phyloP scores from a whole-genome alignment of 176 grass and related monocot genomes.

The Musa troglodytarum region DNA sequence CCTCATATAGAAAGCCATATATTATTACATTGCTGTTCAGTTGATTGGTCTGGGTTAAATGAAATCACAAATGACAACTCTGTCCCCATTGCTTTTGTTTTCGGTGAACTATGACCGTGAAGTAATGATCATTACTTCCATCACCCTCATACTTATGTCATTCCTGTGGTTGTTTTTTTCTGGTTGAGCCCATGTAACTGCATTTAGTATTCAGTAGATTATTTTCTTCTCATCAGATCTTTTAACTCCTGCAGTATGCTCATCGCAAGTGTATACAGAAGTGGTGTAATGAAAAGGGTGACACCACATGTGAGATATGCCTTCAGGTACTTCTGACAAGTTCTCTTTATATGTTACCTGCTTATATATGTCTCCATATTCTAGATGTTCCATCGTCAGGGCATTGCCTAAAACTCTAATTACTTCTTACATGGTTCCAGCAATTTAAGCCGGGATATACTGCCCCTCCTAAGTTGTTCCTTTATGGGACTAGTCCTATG shows the following conservation, averaged over 20 bases:
- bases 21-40: not conserved
- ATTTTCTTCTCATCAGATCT: conserved; percentile 4
- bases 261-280: conserved; percentile 90
- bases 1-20: not conserved
- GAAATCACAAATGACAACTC: too few species aligned
- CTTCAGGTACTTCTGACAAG: conserved; percentile 44
- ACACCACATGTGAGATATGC: conserved; percentile 90
- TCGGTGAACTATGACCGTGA: not conserved
- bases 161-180: not conserved
- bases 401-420: not conserved
- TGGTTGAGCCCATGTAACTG: not conserved
- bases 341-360: not conserved
- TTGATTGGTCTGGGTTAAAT: too few species aligned
- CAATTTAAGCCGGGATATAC: conserved; percentile 93
- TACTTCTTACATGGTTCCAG: conserved; percentile 19
- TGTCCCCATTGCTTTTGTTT: too few species aligned
- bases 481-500: conserved; percentile 88
- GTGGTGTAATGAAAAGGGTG: conserved; percentile 94
- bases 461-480: conserved; percentile 75
- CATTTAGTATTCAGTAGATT: not conserved
- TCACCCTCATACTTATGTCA: not conserved
- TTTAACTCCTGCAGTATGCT: conserved; percentile 41
- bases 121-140: not conserved
- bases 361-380: not conserved
- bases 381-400: not conserved